Evolutionary conservation across 2,329 filamentous ascomycete species (phyloP).

Genomic region (Aspergillus calidoustus): DNA sequence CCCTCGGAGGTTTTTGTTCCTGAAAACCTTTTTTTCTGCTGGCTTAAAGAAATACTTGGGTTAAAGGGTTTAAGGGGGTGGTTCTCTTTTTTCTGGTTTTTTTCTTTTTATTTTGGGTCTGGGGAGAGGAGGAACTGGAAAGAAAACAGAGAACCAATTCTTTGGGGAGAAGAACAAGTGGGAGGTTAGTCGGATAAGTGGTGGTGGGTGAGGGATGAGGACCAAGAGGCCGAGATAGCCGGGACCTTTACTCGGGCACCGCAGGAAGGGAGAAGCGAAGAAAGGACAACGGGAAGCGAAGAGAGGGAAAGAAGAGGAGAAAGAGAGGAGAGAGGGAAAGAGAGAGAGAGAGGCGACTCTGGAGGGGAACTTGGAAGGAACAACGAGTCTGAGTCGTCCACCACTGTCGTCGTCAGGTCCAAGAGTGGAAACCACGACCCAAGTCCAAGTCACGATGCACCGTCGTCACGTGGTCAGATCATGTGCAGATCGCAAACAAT

Average conservation of each 20-base stretch:
- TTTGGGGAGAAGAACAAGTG: constrained; percentile 12
- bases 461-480: constrained; percentile 6
- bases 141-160: constrained; percentile 25
- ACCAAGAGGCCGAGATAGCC: constrained; percentile 19
- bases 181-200: constrained; percentile 13
- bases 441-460: constrained; percentile 27
- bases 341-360: constrained; percentile 14
- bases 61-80: constrained; percentile 2
- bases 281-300: constrained; percentile 13
- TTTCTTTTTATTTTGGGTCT: constrained; percentile 19
- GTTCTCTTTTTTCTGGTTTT: constrained; percentile 11
- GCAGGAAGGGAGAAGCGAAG: constrained; percentile 17
- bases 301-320: constrained; percentile 13
- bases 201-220: constrained; percentile 15
- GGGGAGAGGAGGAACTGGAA: constrained; percentile 16
- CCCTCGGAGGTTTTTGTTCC: constrained; percentile 30
- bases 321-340: constrained; percentile 13
- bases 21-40: constrained; percentile 22
- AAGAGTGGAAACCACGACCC: constrained; percentile 12
- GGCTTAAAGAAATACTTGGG: constrained; percentile 17
- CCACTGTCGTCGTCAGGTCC: constrained; percentile 6
- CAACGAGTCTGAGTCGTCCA: not conserved
- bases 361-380: constrained; percentile 21
- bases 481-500: not conserved
- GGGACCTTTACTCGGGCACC: constrained; percentile 13